phyloP scores from a whole-genome alignment of 225 moss, liverwort and hornwort genomes.

The Pseudisothecium myosuroides region DNA sequence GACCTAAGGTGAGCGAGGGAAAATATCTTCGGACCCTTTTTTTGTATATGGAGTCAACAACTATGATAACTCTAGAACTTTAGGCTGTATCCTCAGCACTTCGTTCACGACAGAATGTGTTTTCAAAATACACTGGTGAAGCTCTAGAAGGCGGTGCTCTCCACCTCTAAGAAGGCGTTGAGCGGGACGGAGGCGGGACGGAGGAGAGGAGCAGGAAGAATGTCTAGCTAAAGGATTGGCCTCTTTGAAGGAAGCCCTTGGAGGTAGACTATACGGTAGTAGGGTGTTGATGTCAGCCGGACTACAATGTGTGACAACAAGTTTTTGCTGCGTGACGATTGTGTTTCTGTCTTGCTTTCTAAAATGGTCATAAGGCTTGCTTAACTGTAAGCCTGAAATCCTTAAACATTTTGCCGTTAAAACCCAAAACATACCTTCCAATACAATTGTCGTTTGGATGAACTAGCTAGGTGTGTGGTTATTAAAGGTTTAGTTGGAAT shows the following conservation, averaged over 20 bases:
- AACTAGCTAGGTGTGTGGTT: not conserved
- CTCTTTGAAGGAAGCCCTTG: not conserved
- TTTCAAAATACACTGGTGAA: not conserved
- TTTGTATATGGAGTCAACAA: not conserved
- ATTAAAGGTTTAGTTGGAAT: not conserved
- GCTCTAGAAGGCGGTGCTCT: not conserved
- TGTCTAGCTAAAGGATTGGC: not conserved
- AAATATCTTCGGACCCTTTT: not conserved
- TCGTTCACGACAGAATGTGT: not conserved
- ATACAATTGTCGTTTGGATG: not conserved
- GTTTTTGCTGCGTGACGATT: not conserved
- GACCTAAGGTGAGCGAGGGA: not conserved
- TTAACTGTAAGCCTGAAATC: not conserved
- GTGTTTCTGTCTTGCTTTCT: not conserved
- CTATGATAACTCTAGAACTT: not conserved
- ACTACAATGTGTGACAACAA: not conserved
- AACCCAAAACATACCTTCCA: not conserved
- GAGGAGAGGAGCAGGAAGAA: not conserved
- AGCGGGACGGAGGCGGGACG: not conserved
- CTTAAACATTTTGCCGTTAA: not conserved
- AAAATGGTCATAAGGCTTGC: no score
- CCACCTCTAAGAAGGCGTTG: not conserved
- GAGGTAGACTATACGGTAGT: not conserved
- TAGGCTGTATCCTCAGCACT: not conserved
- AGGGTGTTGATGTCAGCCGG: not conserved